phyloP scores from a whole-genome alignment of 1,284 basidiomycete species.

The Sphagnurus paluster region DNA sequence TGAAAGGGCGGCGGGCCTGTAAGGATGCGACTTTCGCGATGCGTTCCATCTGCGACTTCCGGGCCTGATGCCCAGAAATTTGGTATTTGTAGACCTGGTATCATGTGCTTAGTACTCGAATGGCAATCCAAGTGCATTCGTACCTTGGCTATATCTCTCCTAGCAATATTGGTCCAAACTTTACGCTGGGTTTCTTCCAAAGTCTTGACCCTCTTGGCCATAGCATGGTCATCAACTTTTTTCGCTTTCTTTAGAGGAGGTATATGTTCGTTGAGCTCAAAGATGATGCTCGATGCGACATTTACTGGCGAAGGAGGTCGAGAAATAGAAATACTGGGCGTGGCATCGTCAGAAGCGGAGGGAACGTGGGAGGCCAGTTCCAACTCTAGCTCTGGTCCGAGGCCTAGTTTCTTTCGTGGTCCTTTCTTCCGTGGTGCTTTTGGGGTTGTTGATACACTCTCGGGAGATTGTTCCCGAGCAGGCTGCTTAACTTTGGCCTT shows the following conservation, averaged over 20 bases:
- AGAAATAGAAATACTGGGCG: conserved; percentile 52
- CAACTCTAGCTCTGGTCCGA: conserved; percentile 48
- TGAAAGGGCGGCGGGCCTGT: conserved; percentile 80
- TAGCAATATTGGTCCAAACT: conserved; percentile 85
- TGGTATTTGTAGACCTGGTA: conserved; percentile 86
- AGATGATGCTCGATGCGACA: conserved; percentile 59
- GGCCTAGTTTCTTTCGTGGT: conserved; percentile 42
- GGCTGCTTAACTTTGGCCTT: conserved; percentile 39
- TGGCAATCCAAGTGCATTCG: conserved; percentile 5
- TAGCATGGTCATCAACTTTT: conserved; percentile 68
- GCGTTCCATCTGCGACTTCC: conserved; percentile 71
- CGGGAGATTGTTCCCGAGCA: conserved; percentile 36
- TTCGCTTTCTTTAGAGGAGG: conserved; percentile 73
- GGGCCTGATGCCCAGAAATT: conserved; percentile 61
- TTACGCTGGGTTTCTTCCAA: conserved; percentile 84
- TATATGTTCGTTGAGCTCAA: conserved; percentile 66
- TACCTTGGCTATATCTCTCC: conserved; percentile 82
- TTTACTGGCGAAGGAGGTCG: conserved; percentile 64
- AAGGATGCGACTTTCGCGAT: conserved; percentile 77
- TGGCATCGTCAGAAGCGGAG: conserved; percentile 57
- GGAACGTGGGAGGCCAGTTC: conserved; percentile 54
- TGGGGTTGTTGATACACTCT: conserved; percentile 36
- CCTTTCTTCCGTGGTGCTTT: conserved; percentile 41
- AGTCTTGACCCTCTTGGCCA: conserved; percentile 71
- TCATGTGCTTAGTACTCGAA: conserved; percentile 16